Evolutionary conservation across 768 basidiomycete genomes (phyloP).

Genomic region (Lentinus brumalis): DNA sequence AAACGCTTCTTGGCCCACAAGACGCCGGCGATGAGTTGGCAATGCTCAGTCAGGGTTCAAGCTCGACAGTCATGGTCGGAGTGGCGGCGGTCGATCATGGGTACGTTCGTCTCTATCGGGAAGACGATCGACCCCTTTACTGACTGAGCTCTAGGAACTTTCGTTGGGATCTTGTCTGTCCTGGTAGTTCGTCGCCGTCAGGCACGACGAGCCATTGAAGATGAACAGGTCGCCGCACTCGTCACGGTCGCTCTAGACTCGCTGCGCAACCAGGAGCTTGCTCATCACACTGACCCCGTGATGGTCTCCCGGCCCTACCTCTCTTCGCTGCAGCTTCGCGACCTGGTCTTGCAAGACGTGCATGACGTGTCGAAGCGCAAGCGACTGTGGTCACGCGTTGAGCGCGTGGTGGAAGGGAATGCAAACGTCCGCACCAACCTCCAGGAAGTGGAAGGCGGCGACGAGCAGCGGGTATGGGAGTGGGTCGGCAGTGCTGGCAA

Average conservation of each 20-base stretch:
- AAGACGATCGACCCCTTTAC: conserved; percentile 2
- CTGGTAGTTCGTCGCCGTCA: conserved; percentile 40
- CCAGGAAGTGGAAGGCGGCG: conserved; percentile 82
- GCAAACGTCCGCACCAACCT: conserved; percentile 85
- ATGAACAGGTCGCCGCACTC: conserved; percentile 66
- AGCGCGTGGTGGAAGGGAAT: conserved; percentile 85
- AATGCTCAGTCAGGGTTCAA: conserved; percentile 67
- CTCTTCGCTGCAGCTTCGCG: conserved; percentile 85
- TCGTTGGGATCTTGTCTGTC: conserved; percentile 22
- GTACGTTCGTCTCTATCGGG: conserved; percentile 41
- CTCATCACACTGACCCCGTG: conserved; percentile 81
- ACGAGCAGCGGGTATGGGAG: conserved; percentile 88
- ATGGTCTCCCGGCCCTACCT: conserved; percentile 74
- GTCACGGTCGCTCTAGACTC: conserved; percentile 81
- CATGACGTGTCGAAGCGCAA: conserved; percentile 68
- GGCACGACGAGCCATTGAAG: conserved; percentile 57
- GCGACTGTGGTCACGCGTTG: conserved; percentile 81
- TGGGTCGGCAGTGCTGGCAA: conserved; percentile 69
- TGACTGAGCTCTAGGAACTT: conserved; percentile 22
- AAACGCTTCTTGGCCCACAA: conserved; percentile 76
- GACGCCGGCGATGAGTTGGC: conserved; percentile 65
- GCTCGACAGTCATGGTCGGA: conserved; percentile 65
- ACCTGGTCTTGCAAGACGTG: conserved; percentile 80
- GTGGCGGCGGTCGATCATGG: conserved; percentile 65
- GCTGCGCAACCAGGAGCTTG: conserved; percentile 80